Evolutionary conservation across 2,329 filamentous ascomycete species (phyloP).

Genomic region (Chaetomium olivaceum): DNA sequence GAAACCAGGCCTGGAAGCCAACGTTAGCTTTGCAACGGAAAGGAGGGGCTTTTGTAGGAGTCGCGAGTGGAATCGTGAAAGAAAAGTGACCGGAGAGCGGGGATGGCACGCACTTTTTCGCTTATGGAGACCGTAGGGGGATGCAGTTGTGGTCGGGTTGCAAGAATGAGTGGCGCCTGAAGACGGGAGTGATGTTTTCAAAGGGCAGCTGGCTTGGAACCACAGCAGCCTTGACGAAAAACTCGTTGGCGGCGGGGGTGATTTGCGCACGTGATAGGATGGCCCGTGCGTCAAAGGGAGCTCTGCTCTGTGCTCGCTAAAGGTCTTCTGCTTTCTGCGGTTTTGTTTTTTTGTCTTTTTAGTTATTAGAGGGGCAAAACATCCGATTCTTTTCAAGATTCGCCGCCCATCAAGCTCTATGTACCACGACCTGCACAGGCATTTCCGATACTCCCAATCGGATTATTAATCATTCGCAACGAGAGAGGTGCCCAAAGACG

Average conservation of each 20-base stretch:
- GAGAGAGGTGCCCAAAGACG: not conserved
- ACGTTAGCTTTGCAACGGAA: conserved; percentile 26
- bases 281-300: conserved; percentile 25
- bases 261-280: conserved; percentile 28
- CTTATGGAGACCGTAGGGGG: conserved; percentile 21
- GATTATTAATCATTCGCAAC: not conserved
- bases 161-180: conserved; percentile 31
- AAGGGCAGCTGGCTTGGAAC: conserved; percentile 32
- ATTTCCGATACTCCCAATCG: not conserved
- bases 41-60: conserved; percentile 25
- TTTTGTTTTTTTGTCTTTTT: not conserved
- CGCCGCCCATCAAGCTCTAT: not conserved
- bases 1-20: conserved; percentile 44
- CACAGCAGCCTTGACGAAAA: conserved; percentile 36
- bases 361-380: not conserved
- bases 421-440: too few relatives aligned
- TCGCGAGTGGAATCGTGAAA: conserved; percentile 7
- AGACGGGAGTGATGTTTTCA: conserved; percentile 31
- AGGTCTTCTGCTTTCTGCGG: not conserved
- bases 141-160: conserved; percentile 31
- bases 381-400: not conserved
- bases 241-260: conserved; percentile 37
- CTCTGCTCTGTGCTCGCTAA: not conserved
- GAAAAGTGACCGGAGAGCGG: not conserved
- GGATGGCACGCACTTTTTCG: conserved; percentile 27